Conservation (phyloP, 345 rosid genomes). For the Theobroma cacao region DNA sequence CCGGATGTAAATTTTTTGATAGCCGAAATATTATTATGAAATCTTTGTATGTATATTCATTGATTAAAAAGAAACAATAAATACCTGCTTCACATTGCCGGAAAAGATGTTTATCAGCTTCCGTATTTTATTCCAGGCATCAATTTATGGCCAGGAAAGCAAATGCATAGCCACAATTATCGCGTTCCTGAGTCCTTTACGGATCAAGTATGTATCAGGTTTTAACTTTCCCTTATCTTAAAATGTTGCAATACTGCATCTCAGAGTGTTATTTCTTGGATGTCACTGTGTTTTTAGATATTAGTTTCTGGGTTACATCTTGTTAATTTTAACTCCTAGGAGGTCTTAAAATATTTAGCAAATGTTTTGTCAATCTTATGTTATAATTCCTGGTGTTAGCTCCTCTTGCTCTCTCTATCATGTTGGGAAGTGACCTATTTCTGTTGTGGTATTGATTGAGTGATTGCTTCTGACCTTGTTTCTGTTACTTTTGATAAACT, state of each 20-base stretch:
- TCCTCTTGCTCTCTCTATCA: not conserved
- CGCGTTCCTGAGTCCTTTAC: conserved; percentile 60
- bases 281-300: not conserved
- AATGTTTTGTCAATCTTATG: not conserved
- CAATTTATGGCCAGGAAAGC: conserved; percentile 82
- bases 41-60: not conserved
- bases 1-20: not conserved
- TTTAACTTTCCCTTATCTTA: conserved; percentile 16
- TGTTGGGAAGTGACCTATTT: not conserved
- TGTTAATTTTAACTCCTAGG: not conserved
- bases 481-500: conserved; percentile 2
- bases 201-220: conserved; percentile 51
- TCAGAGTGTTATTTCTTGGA: not conserved
- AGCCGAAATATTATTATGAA: no score
- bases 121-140: conserved; percentile 43
- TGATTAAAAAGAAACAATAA: not conserved
- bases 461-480: not conserved
- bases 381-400: not conserved
- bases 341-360: not conserved
- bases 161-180: conserved; percentile 84
- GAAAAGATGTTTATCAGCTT: not conserved
- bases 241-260: not conserved
- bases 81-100: not conserved
- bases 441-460: not conserved
- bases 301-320: not conserved